Base-by-base conservation (phyloP, 345 rosid genomes). In the Aegle marmelos region DNA sequence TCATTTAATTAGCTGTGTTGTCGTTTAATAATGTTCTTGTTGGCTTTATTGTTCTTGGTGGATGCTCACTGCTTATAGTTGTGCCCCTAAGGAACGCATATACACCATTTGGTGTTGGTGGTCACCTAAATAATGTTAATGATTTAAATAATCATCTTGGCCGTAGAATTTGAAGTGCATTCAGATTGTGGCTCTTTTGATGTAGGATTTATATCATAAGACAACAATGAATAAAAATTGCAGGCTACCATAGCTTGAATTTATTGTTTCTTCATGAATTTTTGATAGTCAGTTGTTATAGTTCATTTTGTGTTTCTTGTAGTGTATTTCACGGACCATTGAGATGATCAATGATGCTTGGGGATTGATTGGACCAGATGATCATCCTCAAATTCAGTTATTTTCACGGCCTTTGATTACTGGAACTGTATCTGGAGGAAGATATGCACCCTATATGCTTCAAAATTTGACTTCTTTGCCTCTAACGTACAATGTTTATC, bases 381-480 rank as follows among this genome's bases (percentile, higher is more conserved):
- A 74, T 78, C 78, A 72, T 70, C 69, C 83, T 78, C 89, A 86
- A 70, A 83, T 74, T 54, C 85, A 84, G 71, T 85, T 78, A 73
- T 82, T 77, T 80, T 61, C 80, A 58, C 72, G 81, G 39, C 68
- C 71, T 75, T 83, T 81, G 79, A 71, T 85, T 73, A 76, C 80
- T 53, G 87, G 83, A 69, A 83, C 83, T 84, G 61, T 85, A 63
- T 71, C 71, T 76, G 86, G 82, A 78, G 92, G 91, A 83, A 84
- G 87, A 88, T 87, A 91, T 82, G 91, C 98, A 53, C 98, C 98
- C n/a, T 95, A 95, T 81, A 73, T 91, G 74, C 89, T 93, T 85
- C 95, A 95, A 81, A 95, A 95, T 80, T 88, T 92, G 82, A 95
- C 98, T 78, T 92, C 98, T 56, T 85, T 92, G 84, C 93, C 98